Conservation (phyloP, 164 flowering plant genomes). For the Nymphaea thermarum region DNA sequence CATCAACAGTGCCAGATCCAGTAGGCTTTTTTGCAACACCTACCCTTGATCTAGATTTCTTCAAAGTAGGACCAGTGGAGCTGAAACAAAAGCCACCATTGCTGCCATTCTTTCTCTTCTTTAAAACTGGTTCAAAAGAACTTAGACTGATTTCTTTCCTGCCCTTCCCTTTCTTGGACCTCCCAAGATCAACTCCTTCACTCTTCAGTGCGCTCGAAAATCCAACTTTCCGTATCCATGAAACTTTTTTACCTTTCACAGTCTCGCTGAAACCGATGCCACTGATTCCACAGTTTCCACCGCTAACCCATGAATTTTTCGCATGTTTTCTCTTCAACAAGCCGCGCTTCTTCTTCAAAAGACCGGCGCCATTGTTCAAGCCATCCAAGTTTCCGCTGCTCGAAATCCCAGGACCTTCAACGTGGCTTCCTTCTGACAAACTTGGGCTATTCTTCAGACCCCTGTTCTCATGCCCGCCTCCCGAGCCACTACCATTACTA, state of each 20-base stretch:
- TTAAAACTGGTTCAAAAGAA: constrained; percentile 22
- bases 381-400: background rate
- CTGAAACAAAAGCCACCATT: background rate
- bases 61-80: background rate
- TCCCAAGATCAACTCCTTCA: background rate
- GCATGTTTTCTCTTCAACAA: background rate
- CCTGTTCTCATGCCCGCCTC: background rate
- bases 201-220: background rate
- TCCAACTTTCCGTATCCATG: background rate
- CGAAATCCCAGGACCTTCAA: background rate
- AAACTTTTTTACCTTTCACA: background rate
- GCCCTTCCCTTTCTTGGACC: constrained; percentile 26
- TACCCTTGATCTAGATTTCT: background rate
- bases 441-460: background rate
- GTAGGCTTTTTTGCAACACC: background rate
- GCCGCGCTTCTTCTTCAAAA: background rate
- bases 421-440: background rate
- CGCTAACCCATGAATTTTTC: background rate
- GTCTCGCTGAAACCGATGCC: background rate
- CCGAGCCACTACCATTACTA: background rate
- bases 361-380: background rate
- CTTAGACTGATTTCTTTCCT: constrained; percentile 34
- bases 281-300: background rate
- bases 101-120: constrained; percentile 18
- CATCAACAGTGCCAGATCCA: background rate